Evolutionary conservation across 2,329 filamentous ascomycete species (phyloP).

Genomic region (Aureobasidium sp.): DNA sequence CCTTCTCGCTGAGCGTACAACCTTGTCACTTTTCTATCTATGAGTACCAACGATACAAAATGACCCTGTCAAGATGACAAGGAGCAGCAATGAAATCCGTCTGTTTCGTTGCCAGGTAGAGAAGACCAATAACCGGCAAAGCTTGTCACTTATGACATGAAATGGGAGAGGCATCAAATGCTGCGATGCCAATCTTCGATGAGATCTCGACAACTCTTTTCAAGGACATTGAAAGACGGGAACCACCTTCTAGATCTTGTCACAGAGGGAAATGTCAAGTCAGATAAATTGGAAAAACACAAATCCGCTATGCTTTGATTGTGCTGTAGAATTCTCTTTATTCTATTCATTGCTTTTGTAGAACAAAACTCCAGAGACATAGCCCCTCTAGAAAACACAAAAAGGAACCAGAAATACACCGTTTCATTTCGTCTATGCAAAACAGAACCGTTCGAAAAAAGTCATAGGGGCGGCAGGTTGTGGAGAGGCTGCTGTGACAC

Average conservation of each 20-base stretch:
- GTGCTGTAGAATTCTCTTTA: not conserved
- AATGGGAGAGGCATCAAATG: too few relatives aligned
- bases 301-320: not conserved
- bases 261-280: not conserved
- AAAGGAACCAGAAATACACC: not conserved
- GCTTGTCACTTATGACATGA: too few relatives aligned
- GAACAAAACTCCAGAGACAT: not conserved
- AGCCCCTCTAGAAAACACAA: not conserved
- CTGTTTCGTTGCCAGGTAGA: too few relatives aligned
- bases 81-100: too few relatives aligned
- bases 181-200: too few relatives aligned
- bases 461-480: not conserved
- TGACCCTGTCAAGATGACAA: too few relatives aligned
- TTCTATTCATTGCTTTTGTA: constrained; percentile 8
- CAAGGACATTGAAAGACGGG: too few relatives aligned
- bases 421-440: constrained; percentile 8
- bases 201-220: too few relatives aligned
- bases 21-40: not conserved
- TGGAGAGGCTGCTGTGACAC: not conserved
- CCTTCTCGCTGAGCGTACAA: not conserved
- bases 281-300: not conserved
- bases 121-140: too few relatives aligned
- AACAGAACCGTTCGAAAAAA: constrained; percentile 6
- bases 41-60: not conserved
- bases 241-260: too few relatives aligned